Percentiles rank a stretch among this genome's conserved stretches.
phyloP scores from a whole-genome alignment of 2,329 filamentous ascomycete genomes.

The Trichoderma endophyticum region DNA sequence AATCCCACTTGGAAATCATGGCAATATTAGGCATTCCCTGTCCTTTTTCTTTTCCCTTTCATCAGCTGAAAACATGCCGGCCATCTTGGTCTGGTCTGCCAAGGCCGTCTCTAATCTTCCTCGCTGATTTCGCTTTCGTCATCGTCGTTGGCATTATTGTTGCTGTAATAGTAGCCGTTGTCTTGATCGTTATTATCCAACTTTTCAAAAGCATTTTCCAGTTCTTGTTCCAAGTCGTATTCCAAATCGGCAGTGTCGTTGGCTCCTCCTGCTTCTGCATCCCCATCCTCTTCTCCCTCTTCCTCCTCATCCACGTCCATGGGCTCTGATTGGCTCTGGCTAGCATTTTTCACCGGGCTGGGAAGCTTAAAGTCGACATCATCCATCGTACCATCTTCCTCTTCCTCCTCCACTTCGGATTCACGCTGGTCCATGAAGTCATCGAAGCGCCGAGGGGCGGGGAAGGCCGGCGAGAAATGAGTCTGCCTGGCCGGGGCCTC shows the following conservation, averaged over 20 bases:
- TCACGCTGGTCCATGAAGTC: slow-evolving; percentile 50
- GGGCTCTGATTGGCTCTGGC: slow-evolving; percentile 27
- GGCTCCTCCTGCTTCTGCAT: slow-evolving; percentile 26
- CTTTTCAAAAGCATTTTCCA: slow-evolving; percentile 50
- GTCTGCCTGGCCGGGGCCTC: slow-evolving; percentile 35
- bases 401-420: slow-evolving; percentile 43
- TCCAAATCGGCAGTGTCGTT: slow-evolving; percentile 29
- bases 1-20: neutral
- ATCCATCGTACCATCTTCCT: slow-evolving; percentile 47
- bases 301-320: slow-evolving; percentile 31
- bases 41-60: neutral
- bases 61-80: neutral
- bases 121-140: slow-evolving; percentile 66
- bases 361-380: slow-evolving; percentile 51
- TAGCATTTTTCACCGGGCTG: slow-evolving; percentile 47
- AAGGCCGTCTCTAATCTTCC: slow-evolving; percentile 48
- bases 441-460: slow-evolving; percentile 48
- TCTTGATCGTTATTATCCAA: slow-evolving; percentile 51
- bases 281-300: slow-evolving; percentile 23
- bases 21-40: neutral
- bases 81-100: neutral
- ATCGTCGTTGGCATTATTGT: slow-evolving; percentile 34
- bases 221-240: slow-evolving; percentile 47
- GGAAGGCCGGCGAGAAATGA: slow-evolving; percentile 51
- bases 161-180: slow-evolving; percentile 26